Evolutionary conservation across 202 grass and related monocot genomes (phyloP), one percentile per base, ranked within the genome.

Genomic region (Panicum hallii): DNA sequence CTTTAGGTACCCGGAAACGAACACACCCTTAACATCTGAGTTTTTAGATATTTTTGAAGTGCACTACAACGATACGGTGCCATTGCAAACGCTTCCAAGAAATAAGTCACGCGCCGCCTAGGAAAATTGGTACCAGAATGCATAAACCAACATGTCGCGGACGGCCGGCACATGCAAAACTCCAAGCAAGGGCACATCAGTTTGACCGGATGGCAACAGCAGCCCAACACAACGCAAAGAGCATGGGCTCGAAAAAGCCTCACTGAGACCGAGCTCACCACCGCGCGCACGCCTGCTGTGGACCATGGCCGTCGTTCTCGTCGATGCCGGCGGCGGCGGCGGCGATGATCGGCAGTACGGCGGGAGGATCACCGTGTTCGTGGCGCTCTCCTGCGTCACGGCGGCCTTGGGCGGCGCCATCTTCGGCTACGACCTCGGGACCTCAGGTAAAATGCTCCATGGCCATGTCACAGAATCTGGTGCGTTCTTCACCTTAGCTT

Each of bases 341-440:
- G 11, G 23, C 26, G 60, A 63, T 63, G 60, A 2, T 5, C 26
- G 11, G 60, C 60, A 14, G 26, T 63, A 63, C 32, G 72, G 66
- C 12, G 80, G 80, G 32, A 84, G 48, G 80, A 75, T 87, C 62
- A 87, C 89, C 20, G 43, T 42, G 11, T 91, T 91, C 66, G 84
- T 71, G n/a, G 60, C 56, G 6, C 80, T 91, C 11, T 84, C 89
- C 11, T 91, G 89, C 44, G 79, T 87, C 68, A 76, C 68, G 2
- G 89, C 85, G 20, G 80, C 75, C 52, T 77, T 91, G 89, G 85
- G 89, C 28, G 89, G 89, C 46, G 61, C 87, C 44, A 87, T 87
- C 41, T 87, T 87, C 72, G 89, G 84, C 74, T 91, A 87, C 40
- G 75, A 91, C 48, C 80, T 91, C 66, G 80, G 84, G 11, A 60